These are phyloP conservation scores for Ceratocystis cacaofunesta DNA, from an alignment of 2,329 filamentous ascomycete species.

Conservation along the genomic window DNA sequence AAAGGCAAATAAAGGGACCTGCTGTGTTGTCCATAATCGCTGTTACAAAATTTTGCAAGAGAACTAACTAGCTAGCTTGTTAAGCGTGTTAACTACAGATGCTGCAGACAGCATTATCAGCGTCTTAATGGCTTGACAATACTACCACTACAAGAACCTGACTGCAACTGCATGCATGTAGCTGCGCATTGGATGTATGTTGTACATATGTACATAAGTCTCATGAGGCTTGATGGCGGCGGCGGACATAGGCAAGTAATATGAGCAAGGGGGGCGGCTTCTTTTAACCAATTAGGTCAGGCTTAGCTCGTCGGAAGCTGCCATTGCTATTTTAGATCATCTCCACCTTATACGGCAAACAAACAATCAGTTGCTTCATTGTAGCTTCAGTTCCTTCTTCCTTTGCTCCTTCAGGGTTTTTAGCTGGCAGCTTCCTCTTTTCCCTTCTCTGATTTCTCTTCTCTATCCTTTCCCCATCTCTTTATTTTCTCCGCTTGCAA, in stretches of 20 bases:
- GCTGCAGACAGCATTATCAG: no score
- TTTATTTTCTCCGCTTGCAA: neutral
- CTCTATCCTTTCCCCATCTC: neutral
- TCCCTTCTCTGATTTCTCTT: neutral
- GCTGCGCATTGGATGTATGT: neutral
- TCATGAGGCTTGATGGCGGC: neutral
- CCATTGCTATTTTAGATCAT: neutral
- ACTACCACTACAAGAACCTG: no score
- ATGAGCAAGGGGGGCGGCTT: no score
- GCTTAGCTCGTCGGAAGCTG: neutral
- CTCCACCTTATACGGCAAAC: neutral
- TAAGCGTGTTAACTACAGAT: no score
- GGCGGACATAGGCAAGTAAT: no score
- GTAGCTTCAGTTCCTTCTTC: neutral
- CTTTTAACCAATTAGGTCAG: neutral
- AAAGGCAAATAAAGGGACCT: no score
- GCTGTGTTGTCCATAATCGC: no score
- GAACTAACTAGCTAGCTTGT: no score
- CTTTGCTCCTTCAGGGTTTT: neutral
- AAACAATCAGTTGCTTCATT: neutral
- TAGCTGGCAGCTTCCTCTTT: neutral
- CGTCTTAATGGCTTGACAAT: no score
- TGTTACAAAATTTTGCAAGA: no score
- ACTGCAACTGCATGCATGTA: no score
- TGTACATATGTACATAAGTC: neutral